Base-by-base conservation (phyloP, 2,329 filamentous ascomycete species). In the Fusarium proliferatum region DNA sequence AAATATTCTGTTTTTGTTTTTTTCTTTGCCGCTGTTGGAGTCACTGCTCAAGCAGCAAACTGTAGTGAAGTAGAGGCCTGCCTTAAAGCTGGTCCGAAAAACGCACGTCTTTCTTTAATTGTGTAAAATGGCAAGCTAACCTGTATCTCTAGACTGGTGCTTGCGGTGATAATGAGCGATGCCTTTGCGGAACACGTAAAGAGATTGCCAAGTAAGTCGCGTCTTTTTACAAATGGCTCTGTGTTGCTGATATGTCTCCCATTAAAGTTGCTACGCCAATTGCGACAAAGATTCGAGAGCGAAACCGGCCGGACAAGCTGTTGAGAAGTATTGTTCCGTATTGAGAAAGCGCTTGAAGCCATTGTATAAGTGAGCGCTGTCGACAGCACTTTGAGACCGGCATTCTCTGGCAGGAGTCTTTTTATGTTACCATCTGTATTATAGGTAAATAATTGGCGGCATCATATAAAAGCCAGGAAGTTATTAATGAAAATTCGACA, bases 181-280 rank as follows among this genome's bases (percentile, higher is more conserved):
- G 67, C 10, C 52, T 63, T 16, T 71, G 69, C 10, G 67, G 69
- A 21, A 71, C 69, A 9, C 58, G 67, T 5, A 71, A 71, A 19
- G 69, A 71, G 42, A 67, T 71, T 13, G 34, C 52, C 3, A 49
- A 43, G 69, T 59, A 34, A 33, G 28, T 3, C 3, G 28, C 4
- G 10, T 34, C 21, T 34, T 3, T 3, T 33, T 7, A 5, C 9
- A 10, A 4, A 33, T 49, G 4, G 8, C n/a, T 34, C 8, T 1
- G 12, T 9, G 2, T 34, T n/a, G 11, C 63, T 67, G 15, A 68
- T 26, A 9, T 2, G 3, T 9, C 10, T 16, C 16, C 15, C 1
- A 4, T 9, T 5, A 15, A n/a, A 71, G 69, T 13, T 71, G 67
- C 16, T 71, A 58, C 11, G 26, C 63, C 11, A 45, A 67, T 12